A percentile compares a stretch with the other conserved stretches of the same genome.
phyloP scores from a whole-genome alignment of 75 land plant genomes.

The Sequoia sempervirens region DNA sequence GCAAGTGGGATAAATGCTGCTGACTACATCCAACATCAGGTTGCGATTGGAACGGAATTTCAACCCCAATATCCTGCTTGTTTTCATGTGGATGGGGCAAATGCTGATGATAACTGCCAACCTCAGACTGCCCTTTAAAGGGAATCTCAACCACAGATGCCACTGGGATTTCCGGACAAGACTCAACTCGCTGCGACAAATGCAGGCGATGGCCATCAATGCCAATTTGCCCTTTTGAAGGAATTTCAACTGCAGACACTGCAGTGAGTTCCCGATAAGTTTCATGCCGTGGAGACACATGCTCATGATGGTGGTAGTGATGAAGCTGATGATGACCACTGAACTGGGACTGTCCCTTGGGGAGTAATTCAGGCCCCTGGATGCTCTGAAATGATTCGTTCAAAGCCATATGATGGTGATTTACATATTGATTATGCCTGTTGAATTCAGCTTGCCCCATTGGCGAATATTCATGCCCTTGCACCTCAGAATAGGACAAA shows the following conservation, averaged over 20 bases:
- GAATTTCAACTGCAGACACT: neutral
- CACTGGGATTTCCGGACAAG: neutral
- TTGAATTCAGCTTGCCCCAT: neutral
- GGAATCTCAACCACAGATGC: constrained; percentile 6
- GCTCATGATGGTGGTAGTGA: neutral
- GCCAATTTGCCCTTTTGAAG: constrained; percentile 1
- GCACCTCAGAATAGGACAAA: neutral
- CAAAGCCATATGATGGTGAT: neutral
- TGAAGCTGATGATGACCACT: neutral
- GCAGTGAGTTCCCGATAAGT: neutral
- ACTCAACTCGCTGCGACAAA: neutral
- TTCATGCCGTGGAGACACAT: neutral
- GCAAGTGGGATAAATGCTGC: neutral
- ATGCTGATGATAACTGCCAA: constrained; percentile 1
- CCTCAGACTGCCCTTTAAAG: constrained; percentile 1
- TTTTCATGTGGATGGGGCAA: neutral
- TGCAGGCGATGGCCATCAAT: neutral
- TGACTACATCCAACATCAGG: neutral
- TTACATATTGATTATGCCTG: neutral
- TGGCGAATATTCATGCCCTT: neutral
- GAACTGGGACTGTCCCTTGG: neutral
- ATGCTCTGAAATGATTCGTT: neutral
- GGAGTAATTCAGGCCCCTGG: neutral
- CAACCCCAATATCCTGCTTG: neutral
- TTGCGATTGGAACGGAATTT: neutral